These are phyloP conservation scores for Cladosporium sphaerospermum DNA, from an alignment of 2,329 filamentous ascomycete species.

Conservation along the genomic window DNA sequence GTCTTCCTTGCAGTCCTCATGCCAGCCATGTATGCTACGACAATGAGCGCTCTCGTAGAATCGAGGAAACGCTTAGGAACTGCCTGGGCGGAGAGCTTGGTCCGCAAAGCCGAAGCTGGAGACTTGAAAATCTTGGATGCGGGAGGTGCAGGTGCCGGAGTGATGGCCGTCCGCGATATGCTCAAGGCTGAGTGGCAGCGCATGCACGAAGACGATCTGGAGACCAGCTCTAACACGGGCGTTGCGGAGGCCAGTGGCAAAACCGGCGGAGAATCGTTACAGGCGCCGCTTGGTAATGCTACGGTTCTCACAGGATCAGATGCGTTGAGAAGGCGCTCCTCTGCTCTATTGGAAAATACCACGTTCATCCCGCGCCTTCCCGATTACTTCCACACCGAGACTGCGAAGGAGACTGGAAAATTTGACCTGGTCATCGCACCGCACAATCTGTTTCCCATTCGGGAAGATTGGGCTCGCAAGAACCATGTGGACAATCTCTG, in stretches of 20 bases:
- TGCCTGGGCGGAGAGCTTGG: constrained; percentile 61
- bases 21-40: constrained; percentile 64
- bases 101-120: constrained; percentile 48
- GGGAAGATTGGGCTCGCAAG: constrained; percentile 70
- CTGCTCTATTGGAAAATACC: constrained; percentile 75
- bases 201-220: constrained; percentile 42
- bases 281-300: constrained; percentile 60
- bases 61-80: constrained; percentile 65
- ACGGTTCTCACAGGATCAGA: constrained; percentile 76
- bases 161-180: constrained; percentile 72
- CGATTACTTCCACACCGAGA: constrained; percentile 62
- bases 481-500: constrained; percentile 81
- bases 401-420: constrained; percentile 46
- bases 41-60: constrained; percentile 64
- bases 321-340: constrained; percentile 66
- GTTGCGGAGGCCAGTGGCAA: constrained; percentile 29
- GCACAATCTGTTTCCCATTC: constrained; percentile 70
- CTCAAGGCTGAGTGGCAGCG: constrained; percentile 74
- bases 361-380: constrained; percentile 90
- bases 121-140: constrained; percentile 65
- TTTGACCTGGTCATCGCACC: constrained; percentile 85
- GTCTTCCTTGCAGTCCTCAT: constrained; percentile 63
- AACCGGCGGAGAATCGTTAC: constrained; percentile 35
- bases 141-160: constrained; percentile 65
- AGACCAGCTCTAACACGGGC: constrained; percentile 17